phyloP scores from a whole-genome alignment of 768 basidiomycete genomes.

The Termitomyces sp. region DNA sequence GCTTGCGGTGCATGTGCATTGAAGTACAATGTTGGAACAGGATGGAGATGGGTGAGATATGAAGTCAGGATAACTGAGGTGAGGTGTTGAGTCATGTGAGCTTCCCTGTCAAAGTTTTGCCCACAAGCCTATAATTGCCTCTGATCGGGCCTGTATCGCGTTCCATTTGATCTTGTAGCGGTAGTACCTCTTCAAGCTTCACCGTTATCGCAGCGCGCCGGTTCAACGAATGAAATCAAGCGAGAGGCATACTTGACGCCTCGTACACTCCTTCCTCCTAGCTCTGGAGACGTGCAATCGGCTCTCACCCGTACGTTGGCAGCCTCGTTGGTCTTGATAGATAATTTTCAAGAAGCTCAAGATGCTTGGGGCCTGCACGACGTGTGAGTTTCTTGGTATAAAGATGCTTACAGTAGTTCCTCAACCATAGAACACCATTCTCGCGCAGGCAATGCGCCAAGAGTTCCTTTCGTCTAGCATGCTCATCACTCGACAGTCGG shows the following conservation, averaged over 20 bases:
- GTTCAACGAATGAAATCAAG: too few relatives aligned
- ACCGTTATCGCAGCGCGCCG: not conserved
- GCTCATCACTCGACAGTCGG: not conserved
- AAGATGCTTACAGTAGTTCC: not conserved
- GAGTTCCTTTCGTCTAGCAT: not conserved
- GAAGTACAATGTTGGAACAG: not conserved
- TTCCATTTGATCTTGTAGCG: too few relatives aligned
- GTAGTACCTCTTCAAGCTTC: too few relatives aligned
- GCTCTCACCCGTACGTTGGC: too few relatives aligned
- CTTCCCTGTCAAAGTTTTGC: not conserved
- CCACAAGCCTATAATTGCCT: not conserved
- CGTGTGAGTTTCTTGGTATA: not conserved
- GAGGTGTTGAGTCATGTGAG: not conserved
- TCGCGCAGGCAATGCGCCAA: not conserved
- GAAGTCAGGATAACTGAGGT: not conserved
- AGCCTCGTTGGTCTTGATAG: not conserved
- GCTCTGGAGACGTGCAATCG: not conserved
- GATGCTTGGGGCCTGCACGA: not conserved
- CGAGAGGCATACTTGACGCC: too few relatives aligned
- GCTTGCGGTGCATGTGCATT: not conserved
- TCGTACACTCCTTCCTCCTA: too few relatives aligned
- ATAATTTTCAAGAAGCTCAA: not conserved
- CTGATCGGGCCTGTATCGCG: too few relatives aligned
- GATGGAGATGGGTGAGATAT: not conserved
- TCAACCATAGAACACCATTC: not conserved